phyloP scores from a whole-genome alignment of 371 early-diverging fungal species.

The Mycotypha africana region DNA sequence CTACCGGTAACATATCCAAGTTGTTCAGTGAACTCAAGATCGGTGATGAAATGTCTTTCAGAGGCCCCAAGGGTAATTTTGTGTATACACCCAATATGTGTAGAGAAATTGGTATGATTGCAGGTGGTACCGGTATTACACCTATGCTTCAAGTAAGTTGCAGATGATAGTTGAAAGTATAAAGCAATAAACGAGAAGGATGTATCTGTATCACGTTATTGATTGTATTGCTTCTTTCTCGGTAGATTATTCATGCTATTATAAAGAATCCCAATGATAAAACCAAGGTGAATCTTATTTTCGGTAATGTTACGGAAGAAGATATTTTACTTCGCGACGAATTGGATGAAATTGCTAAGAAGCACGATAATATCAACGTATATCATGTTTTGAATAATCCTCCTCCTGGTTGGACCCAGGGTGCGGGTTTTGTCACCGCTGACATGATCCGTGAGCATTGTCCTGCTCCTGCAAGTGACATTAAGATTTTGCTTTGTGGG shows the following conservation, averaged over 20 bases:
- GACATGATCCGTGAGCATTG: constrained; percentile 73
- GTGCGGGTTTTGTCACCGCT: constrained; percentile 81
- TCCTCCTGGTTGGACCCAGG: constrained; percentile 81
- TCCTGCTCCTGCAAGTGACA: constrained; percentile 72
- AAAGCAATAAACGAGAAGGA: not conserved
- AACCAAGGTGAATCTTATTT: constrained; percentile 80
- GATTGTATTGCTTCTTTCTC: not conserved
- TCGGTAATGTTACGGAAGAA: constrained; percentile 86
- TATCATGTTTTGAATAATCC: constrained; percentile 84
- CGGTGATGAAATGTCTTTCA: constrained; percentile 70
- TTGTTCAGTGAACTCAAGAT: constrained; percentile 60
- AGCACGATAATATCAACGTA: constrained; percentile 79
- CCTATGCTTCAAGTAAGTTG: constrained; percentile 76
- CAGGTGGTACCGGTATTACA: constrained; percentile 91
- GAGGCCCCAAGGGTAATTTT: constrained; percentile 90
- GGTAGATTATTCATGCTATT: constrained; percentile 77
- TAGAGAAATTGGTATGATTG: constrained; percentile 85
- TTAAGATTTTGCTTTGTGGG: constrained; percentile 93
- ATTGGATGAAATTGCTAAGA: constrained; percentile 69
- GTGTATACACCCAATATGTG: constrained; percentile 76
- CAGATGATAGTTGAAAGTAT: too few species aligned
- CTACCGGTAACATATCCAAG: constrained; percentile 77
- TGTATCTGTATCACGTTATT: not conserved
- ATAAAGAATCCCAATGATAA: constrained; percentile 80
- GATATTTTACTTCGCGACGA: constrained; percentile 88